A percentile compares a stretch with the other conserved stretches of the same genome.
Conservation (phyloP, 75 land plant genomes). For the Chamaecyparis obtusa region DNA sequence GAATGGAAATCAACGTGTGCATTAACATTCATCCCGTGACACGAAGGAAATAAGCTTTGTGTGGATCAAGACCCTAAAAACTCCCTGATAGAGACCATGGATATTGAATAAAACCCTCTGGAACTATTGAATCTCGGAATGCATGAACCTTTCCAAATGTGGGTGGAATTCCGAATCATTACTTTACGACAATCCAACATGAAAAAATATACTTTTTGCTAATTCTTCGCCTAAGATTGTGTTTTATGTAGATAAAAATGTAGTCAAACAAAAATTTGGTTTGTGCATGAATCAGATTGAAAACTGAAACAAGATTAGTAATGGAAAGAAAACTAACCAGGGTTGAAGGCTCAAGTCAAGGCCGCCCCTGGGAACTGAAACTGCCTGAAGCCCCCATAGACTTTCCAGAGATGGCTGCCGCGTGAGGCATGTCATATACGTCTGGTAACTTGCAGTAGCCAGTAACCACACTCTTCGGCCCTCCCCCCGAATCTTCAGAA, state of each 20-base stretch:
- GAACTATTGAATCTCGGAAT: background rate
- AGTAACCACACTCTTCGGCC: conserved; percentile 46
- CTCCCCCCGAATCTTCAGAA: conserved; percentile 19
- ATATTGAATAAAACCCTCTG: background rate
- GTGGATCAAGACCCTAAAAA: background rate
- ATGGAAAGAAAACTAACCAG: conserved; percentile 12
- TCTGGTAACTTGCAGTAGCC: conserved; percentile 44
- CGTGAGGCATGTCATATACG: conserved; percentile 33
- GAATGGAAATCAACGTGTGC: background rate
- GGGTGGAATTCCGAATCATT: background rate
- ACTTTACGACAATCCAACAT: background rate
- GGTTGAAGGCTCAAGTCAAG: conserved; percentile 30
- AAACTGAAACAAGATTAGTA: no score
- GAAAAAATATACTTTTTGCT: background rate
- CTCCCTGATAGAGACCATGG: background rate
- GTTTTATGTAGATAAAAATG: background rate
- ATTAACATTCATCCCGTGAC: background rate
- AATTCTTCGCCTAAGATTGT: background rate
- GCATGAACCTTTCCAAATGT: background rate
- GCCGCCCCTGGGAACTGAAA: conserved; percentile 32
- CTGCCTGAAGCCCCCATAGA: conserved; percentile 56
- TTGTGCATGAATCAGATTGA: background rate
- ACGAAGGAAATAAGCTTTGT: background rate
- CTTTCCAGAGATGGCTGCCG: conserved; percentile 39
- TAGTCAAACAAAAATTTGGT: background rate